These are phyloP conservation scores for Syzygium grande DNA, from an alignment of 345 rosid species.

Conservation along the genomic window DNA sequence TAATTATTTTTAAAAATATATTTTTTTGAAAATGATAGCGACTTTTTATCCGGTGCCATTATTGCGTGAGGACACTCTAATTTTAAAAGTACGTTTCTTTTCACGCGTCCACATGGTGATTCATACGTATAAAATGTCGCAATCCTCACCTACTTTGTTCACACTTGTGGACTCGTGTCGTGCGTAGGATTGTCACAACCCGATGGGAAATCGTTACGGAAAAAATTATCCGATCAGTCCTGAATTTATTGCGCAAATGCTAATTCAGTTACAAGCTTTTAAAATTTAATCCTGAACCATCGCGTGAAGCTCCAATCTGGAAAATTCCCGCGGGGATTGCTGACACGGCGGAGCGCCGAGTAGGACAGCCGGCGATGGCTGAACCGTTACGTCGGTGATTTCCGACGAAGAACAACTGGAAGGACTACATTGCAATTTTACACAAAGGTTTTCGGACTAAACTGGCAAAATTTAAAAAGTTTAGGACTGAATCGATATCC, in stretches of 20 bases:
- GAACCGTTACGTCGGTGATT: accelerated
- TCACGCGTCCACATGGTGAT: not conserved
- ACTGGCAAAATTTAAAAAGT: not conserved
- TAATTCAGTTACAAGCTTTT: not conserved
- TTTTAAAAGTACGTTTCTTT: not conserved
- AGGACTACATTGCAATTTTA: not conserved
- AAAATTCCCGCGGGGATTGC: not conserved
- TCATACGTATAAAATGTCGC: not conserved
- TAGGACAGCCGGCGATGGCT: accelerated
- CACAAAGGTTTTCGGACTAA: accelerated
- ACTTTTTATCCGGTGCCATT: not conserved
- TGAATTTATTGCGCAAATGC: accelerated
- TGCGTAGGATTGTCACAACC: not conserved
- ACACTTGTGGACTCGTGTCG: not conserved
- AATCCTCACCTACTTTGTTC: not conserved
- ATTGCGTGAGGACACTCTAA: not conserved
- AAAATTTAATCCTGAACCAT: not conserved
- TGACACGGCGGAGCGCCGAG: too few species aligned
- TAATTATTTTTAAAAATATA: too few species aligned
- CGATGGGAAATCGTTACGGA: not conserved
- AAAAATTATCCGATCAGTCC: not conserved
- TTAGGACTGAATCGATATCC: accelerated
- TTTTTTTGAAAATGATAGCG: not conserved
- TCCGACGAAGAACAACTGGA: accelerated
- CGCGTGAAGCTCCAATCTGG: not conserved